A percentile compares a stretch with the other conserved stretches of the same genome.
These are phyloP conservation scores for Sordaria brevicollis DNA, from an alignment of 495 filamentous ascomycete genomes.

Conservation along the genomic window DNA sequence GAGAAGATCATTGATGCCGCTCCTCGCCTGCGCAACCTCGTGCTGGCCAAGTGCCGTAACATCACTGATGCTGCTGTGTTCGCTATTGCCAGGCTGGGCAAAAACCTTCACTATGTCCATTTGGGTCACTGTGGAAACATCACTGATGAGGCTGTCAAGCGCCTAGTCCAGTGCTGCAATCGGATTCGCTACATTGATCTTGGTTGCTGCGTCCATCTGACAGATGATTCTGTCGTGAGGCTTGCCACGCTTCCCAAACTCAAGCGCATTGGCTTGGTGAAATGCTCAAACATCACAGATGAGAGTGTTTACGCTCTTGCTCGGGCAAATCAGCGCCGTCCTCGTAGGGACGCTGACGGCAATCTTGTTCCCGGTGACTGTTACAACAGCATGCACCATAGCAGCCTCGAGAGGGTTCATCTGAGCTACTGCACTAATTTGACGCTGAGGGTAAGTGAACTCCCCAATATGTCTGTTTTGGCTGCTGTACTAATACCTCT, in stretches of 20 bases:
- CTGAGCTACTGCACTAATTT: constrained; percentile 88
- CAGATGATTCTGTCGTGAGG: constrained; percentile 75
- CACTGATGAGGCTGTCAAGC: constrained; percentile 75
- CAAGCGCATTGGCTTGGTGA: constrained; percentile 88
- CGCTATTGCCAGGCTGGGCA: constrained; percentile 79
- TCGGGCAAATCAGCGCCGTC: constrained; percentile 40
- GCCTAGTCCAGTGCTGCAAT: constrained; percentile 76
- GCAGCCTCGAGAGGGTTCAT: constrained; percentile 78
- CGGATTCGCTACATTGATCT: constrained; percentile 95
- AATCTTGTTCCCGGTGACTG: constrained; percentile 24
- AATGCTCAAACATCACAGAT: constrained; percentile 84
- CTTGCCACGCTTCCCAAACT: constrained; percentile 85
- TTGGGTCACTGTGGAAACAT: constrained; percentile 88
- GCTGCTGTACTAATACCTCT: constrained; percentile 8
- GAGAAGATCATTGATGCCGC: constrained; percentile 77
- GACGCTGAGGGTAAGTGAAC: constrained; percentile 57
- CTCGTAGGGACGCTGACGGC: constrained; percentile 38
- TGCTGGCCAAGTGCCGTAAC: constrained; percentile 85
- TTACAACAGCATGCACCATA: constrained; percentile 38
- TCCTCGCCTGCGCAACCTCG: constrained; percentile 81
- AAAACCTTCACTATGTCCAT: constrained; percentile 94
- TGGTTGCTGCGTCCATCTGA: constrained; percentile 85
- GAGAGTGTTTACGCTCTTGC: constrained; percentile 77
- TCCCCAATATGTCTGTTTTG: neutral
- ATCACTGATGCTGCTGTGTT: constrained; percentile 86